A percentile compares a stretch with the other conserved stretches of the same genome.
Evolutionary conservation across 2,329 filamentous ascomycete genomes (phyloP).

Genomic region (Dothistroma septosporum): DNA sequence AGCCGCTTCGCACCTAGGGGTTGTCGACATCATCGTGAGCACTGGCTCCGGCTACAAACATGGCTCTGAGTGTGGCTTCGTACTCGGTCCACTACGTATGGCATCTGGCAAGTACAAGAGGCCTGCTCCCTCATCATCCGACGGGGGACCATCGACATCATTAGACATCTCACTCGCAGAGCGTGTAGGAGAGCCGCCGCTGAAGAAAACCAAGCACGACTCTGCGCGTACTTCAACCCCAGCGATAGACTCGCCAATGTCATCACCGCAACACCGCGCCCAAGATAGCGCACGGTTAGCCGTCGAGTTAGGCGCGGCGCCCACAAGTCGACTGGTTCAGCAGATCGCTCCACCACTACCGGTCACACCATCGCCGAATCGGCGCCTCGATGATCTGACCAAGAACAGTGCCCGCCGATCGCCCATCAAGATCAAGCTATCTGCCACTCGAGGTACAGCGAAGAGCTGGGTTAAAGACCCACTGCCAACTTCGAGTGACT

Average conservation of each 20-base stretch:
- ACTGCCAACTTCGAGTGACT: background rate
- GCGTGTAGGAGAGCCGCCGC: background rate
- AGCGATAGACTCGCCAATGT: background rate
- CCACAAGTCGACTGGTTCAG: conserved; percentile 9
- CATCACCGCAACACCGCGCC: background rate
- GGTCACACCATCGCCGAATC: background rate
- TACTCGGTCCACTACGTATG: conserved; percentile 18
- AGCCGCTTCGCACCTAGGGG: conserved; percentile 27
- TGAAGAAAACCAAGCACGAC: background rate
- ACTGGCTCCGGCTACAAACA: conserved; percentile 30
- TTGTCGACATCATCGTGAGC: conserved; percentile 30
- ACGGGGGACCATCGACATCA: conserved; percentile 1
- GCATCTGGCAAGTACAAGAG: conserved; percentile 13
- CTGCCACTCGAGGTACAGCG: background rate
- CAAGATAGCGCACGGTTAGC: conserved; percentile 9
- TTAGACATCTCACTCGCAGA: conserved; percentile 6
- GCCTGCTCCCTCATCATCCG: background rate
- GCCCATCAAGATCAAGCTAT: background rate
- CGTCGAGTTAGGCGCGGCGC: conserved; percentile 12
- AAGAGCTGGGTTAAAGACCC: background rate
- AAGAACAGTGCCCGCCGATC: background rate
- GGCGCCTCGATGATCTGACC: background rate
- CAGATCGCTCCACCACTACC: conserved; percentile 12
- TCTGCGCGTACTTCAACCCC: background rate
- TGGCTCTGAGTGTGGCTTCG: conserved; percentile 1